A percentile compares a stretch with the other conserved stretches of the same genome.
Evolutionary conservation across 805 yeast genomes (phyloP).

Genomic region (Lachancea nothofagi): DNA sequence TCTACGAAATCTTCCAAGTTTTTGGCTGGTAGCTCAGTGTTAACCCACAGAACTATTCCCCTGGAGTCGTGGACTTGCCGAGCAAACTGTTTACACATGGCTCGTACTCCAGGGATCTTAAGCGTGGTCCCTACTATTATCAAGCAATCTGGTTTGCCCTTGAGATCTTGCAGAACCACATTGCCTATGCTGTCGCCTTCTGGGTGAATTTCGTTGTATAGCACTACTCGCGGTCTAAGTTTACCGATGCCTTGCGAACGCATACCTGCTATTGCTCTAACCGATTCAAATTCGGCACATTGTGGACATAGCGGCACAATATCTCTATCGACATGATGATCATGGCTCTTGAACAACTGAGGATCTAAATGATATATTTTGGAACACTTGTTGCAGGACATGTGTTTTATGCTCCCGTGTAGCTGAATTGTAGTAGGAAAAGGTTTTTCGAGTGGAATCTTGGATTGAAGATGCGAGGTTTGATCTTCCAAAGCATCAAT

Average conservation of each 20-base stretch:
- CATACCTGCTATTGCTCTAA: conserved; percentile 56
- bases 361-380: conserved; percentile 51
- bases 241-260: conserved; percentile 58
- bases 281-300: conserved; percentile 53
- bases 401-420: conserved; percentile 71
- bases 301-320: conserved; percentile 56
- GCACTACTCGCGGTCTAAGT: conserved; percentile 58
- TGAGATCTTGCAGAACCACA: conserved; percentile 61
- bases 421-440: conserved; percentile 66
- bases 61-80: conserved; percentile 49
- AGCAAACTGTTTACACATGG: conserved; percentile 56
- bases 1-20: conserved; percentile 46
- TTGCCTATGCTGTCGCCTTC: conserved; percentile 85
- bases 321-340: conserved; percentile 24
- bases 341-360: conserved; percentile 39
- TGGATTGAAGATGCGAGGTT: conserved; percentile 44
- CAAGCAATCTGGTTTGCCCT: conserved; percentile 65
- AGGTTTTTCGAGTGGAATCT: conserved; percentile 35
- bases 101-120: conserved; percentile 68
- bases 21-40: conserved; percentile 49
- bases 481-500: conserved; percentile 74
- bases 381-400: conserved; percentile 75
- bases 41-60: conserved; percentile 60
- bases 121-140: conserved; percentile 81
- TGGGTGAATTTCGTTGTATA: conserved; percentile 75